phyloP scores from a whole-genome alignment of 2,329 filamentous ascomycete species.

The Fusarium sp. region DNA sequence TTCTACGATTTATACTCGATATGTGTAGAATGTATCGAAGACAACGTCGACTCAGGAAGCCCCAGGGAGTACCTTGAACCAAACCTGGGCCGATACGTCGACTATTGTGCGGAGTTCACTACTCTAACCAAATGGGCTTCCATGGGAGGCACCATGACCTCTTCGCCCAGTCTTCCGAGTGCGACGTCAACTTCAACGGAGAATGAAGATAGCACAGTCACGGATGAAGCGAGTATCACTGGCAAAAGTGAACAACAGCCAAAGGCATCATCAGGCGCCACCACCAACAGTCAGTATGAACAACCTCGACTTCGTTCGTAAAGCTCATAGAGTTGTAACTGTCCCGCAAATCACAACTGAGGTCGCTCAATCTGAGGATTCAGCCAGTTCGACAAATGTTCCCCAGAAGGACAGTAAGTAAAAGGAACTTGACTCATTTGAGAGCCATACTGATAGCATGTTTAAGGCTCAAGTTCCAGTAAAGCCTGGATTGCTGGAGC shows the following conservation, averaged over 20 bases:
- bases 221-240: no score
- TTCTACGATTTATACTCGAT: background rate
- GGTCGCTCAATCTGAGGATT: accelerated
- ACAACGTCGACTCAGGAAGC: background rate
- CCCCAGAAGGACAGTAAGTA: no score
- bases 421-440: accelerated
- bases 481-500: background rate
- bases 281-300: background rate
- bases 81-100: background rate
- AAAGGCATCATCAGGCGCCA: background rate
- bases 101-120: background rate
- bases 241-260: accelerated
- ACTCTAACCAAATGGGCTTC: background rate
- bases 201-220: accelerated
- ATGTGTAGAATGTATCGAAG: background rate
- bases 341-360: background rate
- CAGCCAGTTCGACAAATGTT: accelerated
- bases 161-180: background rate
- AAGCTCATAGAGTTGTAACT: background rate
- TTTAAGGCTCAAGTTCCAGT: background rate
- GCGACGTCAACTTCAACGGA: accelerated
- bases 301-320: background rate
- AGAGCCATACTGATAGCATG: background rate
- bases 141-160: background rate
- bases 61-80: background rate